Evolutionary conservation across 2,329 filamentous ascomycete genomes (phyloP).

Genomic region (Fusarium brachygibbosum): DNA sequence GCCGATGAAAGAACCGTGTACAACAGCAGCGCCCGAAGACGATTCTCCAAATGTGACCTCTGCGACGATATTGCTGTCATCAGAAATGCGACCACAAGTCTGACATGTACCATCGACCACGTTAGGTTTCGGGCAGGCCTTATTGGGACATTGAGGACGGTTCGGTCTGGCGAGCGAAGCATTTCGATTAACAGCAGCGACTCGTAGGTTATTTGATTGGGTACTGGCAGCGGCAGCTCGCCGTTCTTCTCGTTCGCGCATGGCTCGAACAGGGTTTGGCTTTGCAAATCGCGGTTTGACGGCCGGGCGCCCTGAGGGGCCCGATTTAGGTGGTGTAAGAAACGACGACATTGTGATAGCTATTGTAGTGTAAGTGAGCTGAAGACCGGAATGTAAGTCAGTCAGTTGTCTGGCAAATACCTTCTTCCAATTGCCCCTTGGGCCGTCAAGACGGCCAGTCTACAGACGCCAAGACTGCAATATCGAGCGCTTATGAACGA

Average conservation of each 20-base stretch:
- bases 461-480: slow-evolving; percentile 3
- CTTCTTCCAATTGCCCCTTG: slow-evolving; percentile 23
- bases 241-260: slow-evolving; percentile 65
- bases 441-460: slow-evolving; percentile 32
- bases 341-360: slow-evolving; percentile 62
- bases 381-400: background rate
- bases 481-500: background rate
- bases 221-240: slow-evolving; percentile 55
- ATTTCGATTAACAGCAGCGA: slow-evolving; percentile 51
- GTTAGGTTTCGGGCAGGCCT: slow-evolving; percentile 70
- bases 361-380: slow-evolving; percentile 7
- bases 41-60: slow-evolving; percentile 94
- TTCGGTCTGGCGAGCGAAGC: slow-evolving; percentile 53
- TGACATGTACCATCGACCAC: slow-evolving; percentile 79
- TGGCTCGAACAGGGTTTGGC: slow-evolving; percentile 64
- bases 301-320: slow-evolving; percentile 44
- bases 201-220: slow-evolving; percentile 43
- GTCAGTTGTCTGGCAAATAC: background rate
- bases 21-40: slow-evolving; percentile 85
- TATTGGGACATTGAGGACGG: slow-evolving; percentile 68
- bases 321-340: slow-evolving; percentile 58
- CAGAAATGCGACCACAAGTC: slow-evolving; percentile 86
- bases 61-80: slow-evolving; percentile 89
- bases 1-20: slow-evolving; percentile 89
- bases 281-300: slow-evolving; percentile 59